Evolutionary conservation across 305 asterid genomes (phyloP), one percentile per base, ranked within the genome.

Genomic region (Ajuga reptans): DNA sequence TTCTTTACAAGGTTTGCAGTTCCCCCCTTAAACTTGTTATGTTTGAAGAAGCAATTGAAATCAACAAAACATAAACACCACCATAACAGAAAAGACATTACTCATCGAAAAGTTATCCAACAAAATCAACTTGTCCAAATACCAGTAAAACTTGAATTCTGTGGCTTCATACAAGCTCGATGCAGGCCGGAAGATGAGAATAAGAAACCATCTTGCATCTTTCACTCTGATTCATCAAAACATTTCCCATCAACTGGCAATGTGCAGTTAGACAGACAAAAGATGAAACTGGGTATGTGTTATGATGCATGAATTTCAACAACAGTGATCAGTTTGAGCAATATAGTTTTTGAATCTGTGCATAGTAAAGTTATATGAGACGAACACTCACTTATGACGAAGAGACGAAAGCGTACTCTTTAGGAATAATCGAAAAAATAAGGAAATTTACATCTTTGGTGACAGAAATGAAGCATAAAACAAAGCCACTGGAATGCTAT

Each of bases 91-190:
- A 63, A 29, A n/a, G 3, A 50, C 16, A 46, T 52, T 36, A 49
- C 46, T 18, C 9, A n/a, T 37, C 2, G 6, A 54, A 60, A 56
- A 21, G 8, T 64, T 24, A 34, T 65, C 18, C 53, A 55, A 43
- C 57, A 8, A 29, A 39, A 54, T 68, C 34, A 29, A 1, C 63
- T 41, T 27, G 33, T 53, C 31, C n/a, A n/a, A n/a, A n/a, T n/a
- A n/a, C n/a, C n/a, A n/a, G n/a, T n/a, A n/a, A n/a, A n/a, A n/a
- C n/a, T n/a, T n/a, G n/a, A n/a, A n/a, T n/a, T n/a, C n/a, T n/a
- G n/a, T n/a, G n/a, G n/a, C n/a, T n/a, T n/a, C n/a, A n/a, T 74
- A 80, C 88, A 80, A 84, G 89, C 74, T 85, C 85, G 11, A 82
- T 78, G 78, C 83, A 85, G 9, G 84, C 88, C 5, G 62, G 87